phyloP scores from a whole-genome alignment of 1,284 basidiomycete genomes.

The Ceratobasidium sp. region DNA sequence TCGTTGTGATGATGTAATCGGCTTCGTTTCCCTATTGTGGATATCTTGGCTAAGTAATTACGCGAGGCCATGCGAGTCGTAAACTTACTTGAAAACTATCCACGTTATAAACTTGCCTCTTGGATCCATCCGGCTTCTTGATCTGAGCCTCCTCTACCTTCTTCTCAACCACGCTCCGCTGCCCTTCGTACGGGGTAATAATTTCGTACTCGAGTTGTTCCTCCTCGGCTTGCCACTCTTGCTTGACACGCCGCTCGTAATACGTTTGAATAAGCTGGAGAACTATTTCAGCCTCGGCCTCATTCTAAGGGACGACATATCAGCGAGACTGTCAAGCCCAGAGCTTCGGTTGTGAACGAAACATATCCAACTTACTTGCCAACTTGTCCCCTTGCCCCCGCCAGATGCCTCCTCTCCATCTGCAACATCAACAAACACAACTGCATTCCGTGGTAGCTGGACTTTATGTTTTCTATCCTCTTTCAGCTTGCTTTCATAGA shows the following conservation, averaged over 20 bases:
- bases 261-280: constrained; percentile 27
- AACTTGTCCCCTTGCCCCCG: constrained; percentile 59
- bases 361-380: constrained; percentile 57
- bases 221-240: constrained; percentile 53
- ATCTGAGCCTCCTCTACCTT: constrained; percentile 56
- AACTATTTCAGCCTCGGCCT: constrained; percentile 58
- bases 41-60: neutral
- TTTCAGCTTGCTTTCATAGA: constrained; percentile 67
- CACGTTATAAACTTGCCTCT: constrained; percentile 6
- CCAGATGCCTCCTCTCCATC: constrained; percentile 55
- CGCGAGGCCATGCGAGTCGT: neutral
- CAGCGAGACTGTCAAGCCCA: neutral
- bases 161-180: constrained; percentile 64
- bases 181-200: constrained; percentile 77
- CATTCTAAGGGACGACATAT: constrained; percentile 59
- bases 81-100: constrained; percentile 34
- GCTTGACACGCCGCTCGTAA: neutral
- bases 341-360: too few species aligned
- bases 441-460: neutral
- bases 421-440: constrained; percentile 62
- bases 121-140: constrained; percentile 42
- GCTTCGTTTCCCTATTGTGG: constrained; percentile 47
- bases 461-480: constrained; percentile 48
- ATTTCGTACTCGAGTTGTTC: constrained; percentile 63
- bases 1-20: constrained; percentile 60